Percentiles rank a stretch among this genome's conserved stretches.
Conservation (phyloP, 176 grass and related monocot species). For the Elymus sibiricus region DNA sequence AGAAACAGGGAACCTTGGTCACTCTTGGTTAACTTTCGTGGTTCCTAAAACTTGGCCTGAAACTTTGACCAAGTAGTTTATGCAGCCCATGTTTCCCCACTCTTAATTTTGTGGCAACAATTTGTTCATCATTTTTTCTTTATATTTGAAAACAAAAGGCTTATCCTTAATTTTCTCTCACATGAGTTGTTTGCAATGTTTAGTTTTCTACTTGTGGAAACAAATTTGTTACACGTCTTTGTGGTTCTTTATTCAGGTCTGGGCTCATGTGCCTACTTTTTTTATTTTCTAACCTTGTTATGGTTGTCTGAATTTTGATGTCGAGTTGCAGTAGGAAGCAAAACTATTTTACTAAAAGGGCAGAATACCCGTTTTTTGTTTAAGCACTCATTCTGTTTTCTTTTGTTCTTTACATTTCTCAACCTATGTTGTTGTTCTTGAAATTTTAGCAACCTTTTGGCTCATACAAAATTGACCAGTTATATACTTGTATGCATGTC, state of each 20-base stretch:
- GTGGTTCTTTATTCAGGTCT: neutral
- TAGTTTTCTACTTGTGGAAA: neutral
- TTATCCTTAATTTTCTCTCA: constrained; percentile 3
- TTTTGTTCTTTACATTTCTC: constrained; percentile 14
- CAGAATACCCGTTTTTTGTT: neutral
- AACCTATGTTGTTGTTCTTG: neutral
- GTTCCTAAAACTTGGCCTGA: neutral
- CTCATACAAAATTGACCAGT: neutral
- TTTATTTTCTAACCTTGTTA: neutral
- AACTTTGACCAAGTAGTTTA: neutral
- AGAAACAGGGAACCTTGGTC: neutral
- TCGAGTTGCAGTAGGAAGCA: neutral
- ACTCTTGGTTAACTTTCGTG: neutral
- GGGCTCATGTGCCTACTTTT: neutral
- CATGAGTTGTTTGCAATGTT: neutral
- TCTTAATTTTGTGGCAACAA: neutral
- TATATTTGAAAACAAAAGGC: neutral
- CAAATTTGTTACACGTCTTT: neutral
- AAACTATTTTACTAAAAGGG: neutral
- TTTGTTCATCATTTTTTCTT: neutral
- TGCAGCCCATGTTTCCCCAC: constrained; percentile 3
- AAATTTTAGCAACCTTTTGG: neutral
- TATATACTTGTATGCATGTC: neutral
- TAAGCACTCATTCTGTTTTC: constrained; percentile 1
- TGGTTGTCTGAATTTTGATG: neutral